Conservation (phyloP, 177 flowering plant species). For the Vitis hybrid region DNA sequence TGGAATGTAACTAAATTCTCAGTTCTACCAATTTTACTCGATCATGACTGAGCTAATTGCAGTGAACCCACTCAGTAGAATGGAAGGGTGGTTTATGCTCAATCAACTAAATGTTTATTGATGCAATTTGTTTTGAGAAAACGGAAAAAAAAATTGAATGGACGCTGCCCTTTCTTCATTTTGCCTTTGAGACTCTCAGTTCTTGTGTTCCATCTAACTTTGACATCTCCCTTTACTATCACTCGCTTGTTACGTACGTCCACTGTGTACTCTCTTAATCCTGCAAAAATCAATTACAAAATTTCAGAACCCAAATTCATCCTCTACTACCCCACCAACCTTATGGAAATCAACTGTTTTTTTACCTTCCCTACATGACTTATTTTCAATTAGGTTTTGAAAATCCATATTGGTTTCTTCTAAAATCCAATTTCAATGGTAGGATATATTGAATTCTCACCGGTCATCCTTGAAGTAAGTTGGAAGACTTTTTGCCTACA, state of each 20-base stretch:
- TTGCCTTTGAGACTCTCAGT: neutral
- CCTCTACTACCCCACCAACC: no score
- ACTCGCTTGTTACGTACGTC: conserved; percentile 31
- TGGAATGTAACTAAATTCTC: neutral
- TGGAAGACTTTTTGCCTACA: conserved; percentile 32
- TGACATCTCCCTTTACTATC: conserved; percentile 21
- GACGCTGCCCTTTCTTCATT: neutral
- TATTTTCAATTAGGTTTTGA: no score
- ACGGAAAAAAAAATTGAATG: neutral
- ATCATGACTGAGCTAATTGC: neutral
- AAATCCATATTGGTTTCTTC: no score
- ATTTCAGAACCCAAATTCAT: neutral
- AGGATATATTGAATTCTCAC: conserved; percentile 12
- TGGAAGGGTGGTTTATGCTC: neutral
- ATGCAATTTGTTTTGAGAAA: neutral
- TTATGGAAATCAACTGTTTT: no score
- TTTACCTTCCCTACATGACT: no score
- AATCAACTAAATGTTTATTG: neutral
- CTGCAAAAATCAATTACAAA: conserved; percentile 18
- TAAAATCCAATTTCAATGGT: no score
- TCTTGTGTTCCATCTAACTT: neutral
- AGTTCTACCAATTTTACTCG: neutral
- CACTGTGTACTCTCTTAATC: conserved; percentile 29
- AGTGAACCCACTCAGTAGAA: neutral
- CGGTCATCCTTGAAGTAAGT: conserved; percentile 35